Evolutionary conservation across 352 stramenopile genomes (phyloP), one percentile per base, ranked within the genome.

Genomic region (Globisporangium mamillatum): DNA sequence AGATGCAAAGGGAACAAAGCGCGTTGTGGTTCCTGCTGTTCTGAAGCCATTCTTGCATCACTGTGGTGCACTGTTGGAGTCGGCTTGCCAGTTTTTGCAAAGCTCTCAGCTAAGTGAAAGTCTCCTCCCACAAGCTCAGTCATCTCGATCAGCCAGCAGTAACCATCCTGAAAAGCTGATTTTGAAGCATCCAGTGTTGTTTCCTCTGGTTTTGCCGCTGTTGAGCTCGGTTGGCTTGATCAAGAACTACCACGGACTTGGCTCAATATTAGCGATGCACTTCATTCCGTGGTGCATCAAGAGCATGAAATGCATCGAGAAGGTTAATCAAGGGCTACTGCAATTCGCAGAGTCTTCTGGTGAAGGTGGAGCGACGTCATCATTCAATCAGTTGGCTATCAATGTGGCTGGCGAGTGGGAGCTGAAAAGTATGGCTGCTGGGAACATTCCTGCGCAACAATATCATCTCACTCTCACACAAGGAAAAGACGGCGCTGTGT

Each of bases 381-480:
- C 66, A 69, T 68, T 63, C 16, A 72, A 74, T 25, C 74, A 84
- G 20, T 70, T 92, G 52, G 70, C 80, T 8, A 63, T 95, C n/a
- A 81, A 84, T 27, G 80, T 96, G 32, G 85, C 73, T 62, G 89
- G 89, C 38, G 88, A 94, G 60, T 96, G 89, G 89, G 89, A 96
- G 71, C 70, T 96, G 29, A 96, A 93, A 56, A 95, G 87, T 63
- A 91, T 94, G 81, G 89, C 89, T 32, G 80, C 89, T 36, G 89
- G 87, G 4, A 96, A 88, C 32, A 96, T 96, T 54, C 89, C 89
- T 36, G 89, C 89, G 22, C 89, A 96, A 57, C 87, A 96, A 59
- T 96, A 96, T 67, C 86, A 93, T 57, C 71, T 96, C 16, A 86
- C 79, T 8, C 68, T 96, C 60, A 86, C 77, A 9, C 89, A 96